Evolutionary conservation across 1,139 yeast genomes (phyloP).

Genomic region (Geotrichum citri-aurantii): DNA sequence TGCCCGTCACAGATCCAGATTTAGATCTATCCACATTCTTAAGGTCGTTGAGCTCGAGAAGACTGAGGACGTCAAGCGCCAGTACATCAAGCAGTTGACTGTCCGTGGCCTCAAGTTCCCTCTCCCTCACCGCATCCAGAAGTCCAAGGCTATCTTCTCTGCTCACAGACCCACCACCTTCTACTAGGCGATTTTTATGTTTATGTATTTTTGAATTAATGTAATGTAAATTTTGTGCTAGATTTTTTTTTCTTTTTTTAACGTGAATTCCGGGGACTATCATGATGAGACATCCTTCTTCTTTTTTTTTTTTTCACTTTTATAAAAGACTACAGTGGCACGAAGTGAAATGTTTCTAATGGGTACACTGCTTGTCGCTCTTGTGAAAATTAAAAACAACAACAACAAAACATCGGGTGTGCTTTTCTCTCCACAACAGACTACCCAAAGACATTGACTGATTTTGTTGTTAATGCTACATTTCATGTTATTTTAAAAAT

Average conservation of each 20-base stretch:
- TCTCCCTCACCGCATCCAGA: conserved; percentile 98
- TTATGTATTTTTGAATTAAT: conserved; percentile 13
- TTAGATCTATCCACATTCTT: conserved; percentile 91
- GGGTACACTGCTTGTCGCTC: too few relatives aligned
- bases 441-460: too few relatives aligned
- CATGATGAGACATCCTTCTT: too few relatives aligned
- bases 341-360: too few relatives aligned
- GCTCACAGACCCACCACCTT: conserved; percentile 94
- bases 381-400: too few relatives aligned
- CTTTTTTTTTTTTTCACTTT: conserved; percentile 9
- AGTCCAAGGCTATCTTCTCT: conserved; percentile 81
- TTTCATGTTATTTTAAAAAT: too few relatives aligned
- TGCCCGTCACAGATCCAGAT: conserved; percentile 99
- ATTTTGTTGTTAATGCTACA: not conserved
- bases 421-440: too few relatives aligned
- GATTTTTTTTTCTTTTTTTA: not conserved
- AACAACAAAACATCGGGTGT: too few relatives aligned
- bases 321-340: too few relatives aligned
- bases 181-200: conserved; percentile 50
- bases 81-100: conserved; percentile 96
- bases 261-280: not conserved
- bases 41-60: conserved; percentile 98
- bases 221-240: conserved; percentile 18
- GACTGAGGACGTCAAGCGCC: conserved; percentile 98
- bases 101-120: conserved; percentile 98